Evolutionary conservation across 2,329 filamentous ascomycete species (phyloP), one percentile per base, ranked within the genome.

Genomic region (Fusarium sublunatum): DNA sequence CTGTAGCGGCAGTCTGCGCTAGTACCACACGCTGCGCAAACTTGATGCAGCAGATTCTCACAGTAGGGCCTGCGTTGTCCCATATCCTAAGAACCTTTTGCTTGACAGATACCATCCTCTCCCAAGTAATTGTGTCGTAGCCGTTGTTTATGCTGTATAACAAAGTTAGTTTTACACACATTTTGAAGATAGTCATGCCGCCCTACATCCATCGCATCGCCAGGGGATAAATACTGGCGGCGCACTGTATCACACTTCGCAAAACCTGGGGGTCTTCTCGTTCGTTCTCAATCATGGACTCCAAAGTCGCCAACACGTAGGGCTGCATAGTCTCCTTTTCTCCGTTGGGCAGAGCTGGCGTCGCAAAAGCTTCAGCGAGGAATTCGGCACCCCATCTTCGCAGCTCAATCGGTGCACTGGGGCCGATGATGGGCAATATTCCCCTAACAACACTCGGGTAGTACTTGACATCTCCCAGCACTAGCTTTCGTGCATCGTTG

Each of bases 341-440:
- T 48, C 89, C 83, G 57, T 86, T 82, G 19, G 89, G 81, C 70
- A 98, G 83, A 22, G 90, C 87, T n/a, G 96, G 95, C 58, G 92
- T 96, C 54, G 95, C 90, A 79, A 99, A 98, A 3, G 93, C 93
- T 81, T 99, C 95, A 53, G 94, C 93, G 39, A 99, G 83, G 74
- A 99, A 99, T 61, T 97, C 93, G 63, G 93, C 90, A 25, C 94
- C 95, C 95, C 95, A 99, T 89, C 93, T 84, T 77, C 93, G 90
- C 71, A 98, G 81, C 77, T 96, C 92, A 53, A 97, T 79, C 60
- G 87, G 85, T 64, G 91, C 85, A 65, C 84, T 83, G 47, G 90
- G 86, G 59, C 89, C 88, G 76, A 97, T 91, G 71, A 98, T 93
- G 53, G 93, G 93, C n/a, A 98, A 81, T 63, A 98, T 92, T 43